Evolutionary conservation across 768 basidiomycete species (phyloP).

Genomic region (Tremella fuciformis): DNA sequence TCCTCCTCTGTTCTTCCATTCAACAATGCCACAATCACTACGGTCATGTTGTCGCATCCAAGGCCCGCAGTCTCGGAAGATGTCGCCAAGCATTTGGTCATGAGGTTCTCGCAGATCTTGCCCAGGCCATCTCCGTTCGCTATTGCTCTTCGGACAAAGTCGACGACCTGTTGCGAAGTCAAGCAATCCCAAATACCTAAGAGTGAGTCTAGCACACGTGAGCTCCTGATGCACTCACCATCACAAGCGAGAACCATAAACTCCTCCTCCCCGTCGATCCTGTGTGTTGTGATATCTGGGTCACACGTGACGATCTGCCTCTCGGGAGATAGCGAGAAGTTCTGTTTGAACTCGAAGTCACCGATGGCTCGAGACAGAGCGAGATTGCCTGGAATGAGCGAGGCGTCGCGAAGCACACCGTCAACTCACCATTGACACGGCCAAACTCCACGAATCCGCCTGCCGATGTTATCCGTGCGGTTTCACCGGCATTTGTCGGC

Average conservation of each 20-base stretch:
- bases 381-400: conserved; percentile 69
- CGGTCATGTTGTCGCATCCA: conserved; percentile 99
- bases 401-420: not conserved
- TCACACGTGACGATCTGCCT: conserved; percentile 91
- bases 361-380: conserved; percentile 92
- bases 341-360: conserved; percentile 99
- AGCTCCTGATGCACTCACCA: conserved; percentile 57
- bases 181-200: conserved; percentile 98
- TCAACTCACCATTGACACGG: conserved; percentile 78
- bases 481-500: conserved; percentile 87
- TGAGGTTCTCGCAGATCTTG: conserved; percentile 86
- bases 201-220: not conserved
- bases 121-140: conserved; percentile 71
- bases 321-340: conserved; percentile 73
- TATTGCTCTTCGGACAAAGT: conserved; percentile 78
- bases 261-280: conserved; percentile 83
- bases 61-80: conserved; percentile 90
- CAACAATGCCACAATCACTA: conserved; percentile 82
- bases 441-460: conserved; percentile 96
- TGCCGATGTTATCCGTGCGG: conserved; percentile 76
- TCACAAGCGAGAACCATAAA: conserved; percentile 97
- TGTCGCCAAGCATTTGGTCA: conserved; percentile 89
- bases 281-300: conserved; percentile 82
- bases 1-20: conserved; percentile 82
- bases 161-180: conserved; percentile 84